Base-by-base conservation (phyloP, 169 alveolate genomes). In the Plasmodium gonderi region DNA sequence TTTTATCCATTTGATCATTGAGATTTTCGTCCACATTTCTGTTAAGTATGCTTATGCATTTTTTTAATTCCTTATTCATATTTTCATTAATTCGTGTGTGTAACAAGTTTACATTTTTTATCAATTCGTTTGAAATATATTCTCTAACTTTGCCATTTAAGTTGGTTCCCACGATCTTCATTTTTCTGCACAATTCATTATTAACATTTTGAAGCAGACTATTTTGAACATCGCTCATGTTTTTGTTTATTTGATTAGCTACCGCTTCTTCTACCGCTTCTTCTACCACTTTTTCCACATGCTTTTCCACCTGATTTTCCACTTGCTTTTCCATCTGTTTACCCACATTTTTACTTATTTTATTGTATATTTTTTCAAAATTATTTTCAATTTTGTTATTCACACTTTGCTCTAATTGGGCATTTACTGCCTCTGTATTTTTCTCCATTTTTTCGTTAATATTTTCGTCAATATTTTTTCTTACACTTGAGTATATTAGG, bases 21-120 rank as follows among this genome's bases (percentile, higher is more conserved):
- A 82, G 26, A 49, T 82, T 49, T 33, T 69, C 92, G 42, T 82
- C 82, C 14, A 82, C 40, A 82, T 82, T 82, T 82, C 92, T 82
- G 26, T 38, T 82, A 11, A 82, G 14, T 11, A 82, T 82, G 40
- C 31, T 20, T 8, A 82, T 72, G 6, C 77, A 45, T 82, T 82
- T 82, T 44, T 68, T 82, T 17, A 82, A 7, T 36, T 69, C 92
- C 64, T 45, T 82, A 69, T 51, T 44, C 26, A 82, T 82, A 45
- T 82, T 82, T 33, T 72, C 92, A 14, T 68, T 82, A 31, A 82
- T 82, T 47, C 77, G 36, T 3, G 36, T 49, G 29, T 82, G 51
- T 69, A 82, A 23, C 20, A 69, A 33, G 42, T 47, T 20, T 9
- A 82, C 3, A 40, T 49, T 82, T 82, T 75, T 82, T 8, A 33